Conservation (phyloP, 2,329 filamentous ascomycete genomes). For the Basipetospora chlamydospora region DNA sequence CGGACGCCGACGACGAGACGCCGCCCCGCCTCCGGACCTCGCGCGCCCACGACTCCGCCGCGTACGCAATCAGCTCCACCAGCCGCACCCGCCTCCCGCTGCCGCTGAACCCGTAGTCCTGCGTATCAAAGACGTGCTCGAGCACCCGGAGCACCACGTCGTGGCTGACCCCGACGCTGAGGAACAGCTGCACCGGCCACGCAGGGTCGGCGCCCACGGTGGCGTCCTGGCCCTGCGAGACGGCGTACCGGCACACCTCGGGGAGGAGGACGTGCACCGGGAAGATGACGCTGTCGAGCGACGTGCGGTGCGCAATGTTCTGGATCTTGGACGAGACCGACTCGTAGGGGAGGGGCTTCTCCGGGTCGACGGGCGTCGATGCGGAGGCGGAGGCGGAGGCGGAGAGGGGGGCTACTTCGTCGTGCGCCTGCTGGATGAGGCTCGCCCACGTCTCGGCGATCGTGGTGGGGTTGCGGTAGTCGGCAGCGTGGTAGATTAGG, state of each 20-base stretch:
- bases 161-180: constrained; percentile 40
- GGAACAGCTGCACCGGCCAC: constrained; percentile 43
- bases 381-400: too few species aligned
- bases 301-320: constrained; percentile 49
- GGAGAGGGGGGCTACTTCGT: too few species aligned
- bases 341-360: constrained; percentile 50
- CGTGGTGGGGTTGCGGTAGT: constrained; percentile 76
- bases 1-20: too few species aligned
- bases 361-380: constrained; percentile 23
- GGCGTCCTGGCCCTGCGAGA: constrained; percentile 42
- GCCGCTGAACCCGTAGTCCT: constrained; percentile 44
- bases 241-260: constrained; percentile 47
- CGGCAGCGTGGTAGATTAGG: constrained; percentile 79
- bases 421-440: constrained; percentile 59
- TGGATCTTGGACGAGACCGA: constrained; percentile 49
- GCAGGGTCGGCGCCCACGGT: constrained; percentile 40
- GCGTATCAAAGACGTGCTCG: constrained; percentile 41
- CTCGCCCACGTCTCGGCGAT: constrained; percentile 76
- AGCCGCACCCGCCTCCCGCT: constrained; percentile 30
- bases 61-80: constrained; percentile 38
- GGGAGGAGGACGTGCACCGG: constrained; percentile 46
- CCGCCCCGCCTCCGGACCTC: constrained; percentile 32
- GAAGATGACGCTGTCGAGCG: constrained; percentile 52
- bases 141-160: constrained; percentile 40
- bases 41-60: constrained; percentile 33